A percentile compares a stretch with the other conserved stretches of the same genome.
phyloP scores from a whole-genome alignment of 352 stramenopile species.

The Phytophthora capsici region DNA sequence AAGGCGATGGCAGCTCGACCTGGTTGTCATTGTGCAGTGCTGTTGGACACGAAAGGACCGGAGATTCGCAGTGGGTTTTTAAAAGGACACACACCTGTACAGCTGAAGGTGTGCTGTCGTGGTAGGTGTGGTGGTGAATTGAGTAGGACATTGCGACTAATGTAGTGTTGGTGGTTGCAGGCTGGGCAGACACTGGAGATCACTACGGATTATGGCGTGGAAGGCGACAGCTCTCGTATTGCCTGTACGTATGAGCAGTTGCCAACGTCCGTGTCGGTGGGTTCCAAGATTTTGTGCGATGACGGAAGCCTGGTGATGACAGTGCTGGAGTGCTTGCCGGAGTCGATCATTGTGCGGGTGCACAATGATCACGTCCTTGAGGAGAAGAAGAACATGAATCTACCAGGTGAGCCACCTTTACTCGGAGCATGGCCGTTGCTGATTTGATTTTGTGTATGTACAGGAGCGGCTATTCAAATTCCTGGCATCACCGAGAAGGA shows the following conservation, averaged over 20 bases:
- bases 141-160: constrained; percentile 13
- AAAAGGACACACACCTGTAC: constrained; percentile 70
- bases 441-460: constrained; percentile 6
- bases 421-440: neutral
- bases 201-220: constrained; percentile 88
- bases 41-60: constrained; percentile 98
- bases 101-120: constrained; percentile 53
- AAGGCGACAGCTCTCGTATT: constrained; percentile 82
- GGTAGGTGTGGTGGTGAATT: constrained; percentile 11
- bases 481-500: constrained; percentile 96
- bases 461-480: constrained; percentile 85
- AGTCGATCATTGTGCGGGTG: constrained; percentile 79
- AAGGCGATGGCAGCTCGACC: constrained; percentile 71
- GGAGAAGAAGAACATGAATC: constrained; percentile 98
- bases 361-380: constrained; percentile 92
- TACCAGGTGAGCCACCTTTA: constrained; percentile 73
- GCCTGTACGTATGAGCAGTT: constrained; percentile 96
- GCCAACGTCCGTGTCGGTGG: constrained; percentile 90
- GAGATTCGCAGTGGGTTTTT: constrained; percentile 95
- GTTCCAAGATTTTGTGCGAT: constrained; percentile 95
- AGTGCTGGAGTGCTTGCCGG: constrained; percentile 81
- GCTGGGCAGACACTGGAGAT: constrained; percentile 87
- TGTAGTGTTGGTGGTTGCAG: constrained; percentile 20
- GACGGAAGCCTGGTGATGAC: constrained; percentile 95
- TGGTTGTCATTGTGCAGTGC: constrained; percentile 88